These are phyloP conservation scores for Populus alba DNA, from an alignment of 345 rosid species.

Conservation along the genomic window DNA sequence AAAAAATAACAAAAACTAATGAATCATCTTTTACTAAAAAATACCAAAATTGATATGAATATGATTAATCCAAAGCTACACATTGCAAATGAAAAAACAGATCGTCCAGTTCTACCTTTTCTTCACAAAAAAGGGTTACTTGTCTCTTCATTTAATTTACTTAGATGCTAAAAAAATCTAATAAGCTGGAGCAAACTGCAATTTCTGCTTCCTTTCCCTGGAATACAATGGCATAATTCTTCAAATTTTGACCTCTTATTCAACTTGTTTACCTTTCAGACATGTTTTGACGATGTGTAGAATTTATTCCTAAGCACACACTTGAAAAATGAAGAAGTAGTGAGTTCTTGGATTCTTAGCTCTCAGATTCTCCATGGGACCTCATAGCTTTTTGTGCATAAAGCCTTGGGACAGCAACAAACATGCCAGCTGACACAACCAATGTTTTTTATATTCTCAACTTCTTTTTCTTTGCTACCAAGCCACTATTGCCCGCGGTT, in stretches of 20 bases:
- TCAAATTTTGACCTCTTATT: background rate
- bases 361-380: slow-evolving; percentile 11
- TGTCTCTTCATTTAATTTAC: background rate
- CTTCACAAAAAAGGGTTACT: no score
- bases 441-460: slow-evolving; percentile 19
- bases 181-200: background rate
- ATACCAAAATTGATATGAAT: no score
- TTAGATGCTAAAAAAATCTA: background rate
- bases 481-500: background rate
- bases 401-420: slow-evolving; percentile 23
- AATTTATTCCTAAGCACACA: background rate
- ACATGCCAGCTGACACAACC: slow-evolving; percentile 16
- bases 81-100: no score
- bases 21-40: no score
- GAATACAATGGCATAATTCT: background rate
- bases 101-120: background rate
- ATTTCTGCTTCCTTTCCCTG: background rate
- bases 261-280: background rate
- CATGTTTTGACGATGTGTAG: background rate
- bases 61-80: no score
- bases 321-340: background rate
- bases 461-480: slow-evolving; percentile 17
- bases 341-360: background rate
- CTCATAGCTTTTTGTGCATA: slow-evolving; percentile 26
- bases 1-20: no score